Base-by-base conservation (phyloP, 768 basidiomycete genomes). In the Russula brevipes region DNA sequence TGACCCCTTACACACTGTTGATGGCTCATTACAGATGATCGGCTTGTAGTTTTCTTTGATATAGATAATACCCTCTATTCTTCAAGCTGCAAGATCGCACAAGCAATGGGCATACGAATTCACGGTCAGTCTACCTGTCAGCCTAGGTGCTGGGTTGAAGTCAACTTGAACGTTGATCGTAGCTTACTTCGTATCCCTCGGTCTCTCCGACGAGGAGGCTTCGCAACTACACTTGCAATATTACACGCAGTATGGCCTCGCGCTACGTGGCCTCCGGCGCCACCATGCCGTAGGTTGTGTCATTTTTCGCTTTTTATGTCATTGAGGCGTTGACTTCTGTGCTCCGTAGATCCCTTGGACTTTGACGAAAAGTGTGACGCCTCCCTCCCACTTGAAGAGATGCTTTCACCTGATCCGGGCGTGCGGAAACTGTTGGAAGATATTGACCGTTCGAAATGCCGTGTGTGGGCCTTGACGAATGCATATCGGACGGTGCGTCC, bases 31-130 rank as follows among this genome's bases (percentile, higher is more conserved):
- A 62, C 65, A 73, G 88, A 89, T 77, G 79, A 82, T 44, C 82
- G 85, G 14, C 73, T 73, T 64, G 74, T 91, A 54, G 79, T 91
- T 55, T 93, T 86, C 82, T 84, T 94, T 64, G 91, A 93, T 70
- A 90, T 94, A 62, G 92, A 94, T 74, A 93, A 94, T 69, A 92
- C 91, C 3, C 79, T 94, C 16, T 94, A 94, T 72, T 89, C 90
- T 8, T 83, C 88, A 0, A 86, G 81, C 68, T 78, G 85, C 19
- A 84, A 80, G 72, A 89, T 94, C 57, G 85, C 86, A 4, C 83
- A 88, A 65, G 85, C 82, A 17, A 93, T 94, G 92, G 85, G 86
- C 12, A 73, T 85, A 64, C 82, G 84, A 56, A 93, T 93, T 55
- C 89, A 91, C 69, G 83, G 91, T 87, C 68, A 52, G 76, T 64